Evolutionary conservation across 257 asterid genomes (phyloP), one percentile per base, ranked within the genome.

Genomic region (Ophiorrhiza pumila): DNA sequence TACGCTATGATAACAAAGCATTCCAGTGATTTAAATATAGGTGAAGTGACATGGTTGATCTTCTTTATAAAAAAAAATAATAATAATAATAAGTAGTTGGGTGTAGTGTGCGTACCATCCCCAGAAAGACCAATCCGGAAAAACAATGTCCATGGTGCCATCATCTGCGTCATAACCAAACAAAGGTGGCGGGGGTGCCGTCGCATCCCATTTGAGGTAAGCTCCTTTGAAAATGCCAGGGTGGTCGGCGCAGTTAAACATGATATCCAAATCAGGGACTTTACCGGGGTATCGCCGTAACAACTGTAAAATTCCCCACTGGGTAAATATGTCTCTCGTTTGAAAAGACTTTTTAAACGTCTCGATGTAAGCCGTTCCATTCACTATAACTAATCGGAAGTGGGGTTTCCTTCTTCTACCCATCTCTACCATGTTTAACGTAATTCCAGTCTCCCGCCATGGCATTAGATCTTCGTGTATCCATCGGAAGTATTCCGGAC

Each of bases 101-200:
- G 14, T 49, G 11, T 11, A 18, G 0, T 27, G 49, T 7, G 3
- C 60, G 3, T 81, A 84, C 86, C 88, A 84, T 64, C 88, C 88
- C 88, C 88, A 84, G 68, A 79, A 84, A 1, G 88, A 81, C 88
- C 88, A 84, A 32, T 84, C 88, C 7, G 88, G 88, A 63, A 84
- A 84, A 46, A 77, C 88, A 79, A 84, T 81, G 72, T 84, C 88
- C 68, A 81, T 79, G 11, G 79, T 81, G 15, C 65, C 8, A 56
- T 79, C 76, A 69, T 74, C 77, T 31, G 79, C 79, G 43, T 78
- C 74, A 37, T 76, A 82, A 4, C 81, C 72, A 56, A 82, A 82
- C 77, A 78, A 17, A 8, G 83, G 85, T 11, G 85, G 86, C 23
- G 86, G n/a, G n/a, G n/a, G 81, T 5, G 77, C 43, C 14, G 81